Conservation (phyloP, 2,329 filamentous ascomycete species). For the Fusarium denticulatum region DNA sequence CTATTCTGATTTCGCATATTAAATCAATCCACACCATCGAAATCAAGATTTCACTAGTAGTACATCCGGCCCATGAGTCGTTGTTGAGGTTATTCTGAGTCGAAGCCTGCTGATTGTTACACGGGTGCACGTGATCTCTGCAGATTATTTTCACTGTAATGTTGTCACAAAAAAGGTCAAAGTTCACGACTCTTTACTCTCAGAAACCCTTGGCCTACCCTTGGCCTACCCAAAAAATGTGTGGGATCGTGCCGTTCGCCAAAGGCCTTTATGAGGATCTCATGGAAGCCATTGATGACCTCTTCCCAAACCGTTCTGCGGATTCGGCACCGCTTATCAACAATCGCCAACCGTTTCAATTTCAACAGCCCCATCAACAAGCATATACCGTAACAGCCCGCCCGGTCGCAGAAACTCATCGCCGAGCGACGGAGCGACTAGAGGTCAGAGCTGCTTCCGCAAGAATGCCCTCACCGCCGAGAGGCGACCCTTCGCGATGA, state of each 20-base stretch:
- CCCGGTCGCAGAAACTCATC: background rate
- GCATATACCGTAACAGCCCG: constrained; percentile 5
- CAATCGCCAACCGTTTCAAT: background rate
- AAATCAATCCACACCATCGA: too few relatives aligned
- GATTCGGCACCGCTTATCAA: constrained; percentile 5
- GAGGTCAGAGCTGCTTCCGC: background rate
- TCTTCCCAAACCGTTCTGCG: constrained; percentile 4
- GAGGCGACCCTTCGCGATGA: background rate
- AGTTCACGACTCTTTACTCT: background rate
- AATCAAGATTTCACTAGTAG: too few relatives aligned
- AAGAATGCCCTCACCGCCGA: constrained; percentile 11
- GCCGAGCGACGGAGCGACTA: background rate
- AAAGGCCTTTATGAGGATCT: constrained; percentile 11
- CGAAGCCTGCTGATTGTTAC: background rate
- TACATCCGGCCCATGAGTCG: too few relatives aligned
- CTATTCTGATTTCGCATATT: too few relatives aligned
- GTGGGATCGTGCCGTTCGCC: constrained; percentile 1
- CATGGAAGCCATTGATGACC: constrained; percentile 21
- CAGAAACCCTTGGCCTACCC: background rate
- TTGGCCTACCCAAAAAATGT: background rate
- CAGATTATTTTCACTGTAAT: background rate
- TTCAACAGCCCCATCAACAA: background rate
- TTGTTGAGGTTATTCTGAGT: background rate
- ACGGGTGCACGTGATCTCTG: constrained; percentile 1
- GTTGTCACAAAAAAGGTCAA: background rate